These are phyloP conservation scores for Parachlorella kessleri DNA, from an alignment of 139 green algal species.

Conservation along the genomic window DNA sequence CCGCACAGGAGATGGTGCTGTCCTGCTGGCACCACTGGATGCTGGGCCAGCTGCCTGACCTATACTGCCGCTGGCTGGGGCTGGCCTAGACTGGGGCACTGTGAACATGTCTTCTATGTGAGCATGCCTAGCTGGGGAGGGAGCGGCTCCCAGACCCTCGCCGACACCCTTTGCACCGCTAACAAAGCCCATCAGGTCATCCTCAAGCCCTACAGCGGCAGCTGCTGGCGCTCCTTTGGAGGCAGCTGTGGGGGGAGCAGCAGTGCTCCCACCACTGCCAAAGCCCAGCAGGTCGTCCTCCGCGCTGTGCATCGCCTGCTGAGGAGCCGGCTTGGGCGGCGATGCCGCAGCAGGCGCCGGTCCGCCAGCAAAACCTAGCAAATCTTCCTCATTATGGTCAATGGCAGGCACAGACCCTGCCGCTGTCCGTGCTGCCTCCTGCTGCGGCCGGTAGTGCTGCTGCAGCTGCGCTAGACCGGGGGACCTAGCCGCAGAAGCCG, in stretches of 20 bases:
- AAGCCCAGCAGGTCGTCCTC: conserved; percentile 30
- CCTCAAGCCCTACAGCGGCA: not conserved
- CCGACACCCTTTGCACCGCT: not conserved
- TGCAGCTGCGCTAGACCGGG: no score
- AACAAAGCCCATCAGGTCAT: conserved; percentile 7
- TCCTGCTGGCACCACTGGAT: not conserved
- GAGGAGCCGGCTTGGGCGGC: no score
- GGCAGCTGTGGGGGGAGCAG: not conserved
- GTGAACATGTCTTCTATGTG: conserved; percentile 53
- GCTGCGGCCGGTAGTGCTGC: not conserved
- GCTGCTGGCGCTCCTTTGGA: not conserved
- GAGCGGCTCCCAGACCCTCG: not conserved
- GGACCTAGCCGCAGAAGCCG: not conserved
- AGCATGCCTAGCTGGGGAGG: conserved; percentile 5
- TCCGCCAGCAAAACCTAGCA: no score
- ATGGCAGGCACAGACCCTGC: no score
- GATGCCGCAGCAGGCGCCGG: no score
- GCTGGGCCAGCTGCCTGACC: not conserved
- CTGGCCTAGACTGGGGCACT: not conserved
- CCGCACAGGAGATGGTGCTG: no score
- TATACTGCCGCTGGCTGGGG: not conserved
- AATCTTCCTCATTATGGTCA: no score
- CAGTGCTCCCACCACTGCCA: not conserved
- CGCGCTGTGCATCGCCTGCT: no score
- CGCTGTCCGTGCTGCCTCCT: not conserved